These are phyloP conservation scores for Eucalyptus coolabah DNA, from an alignment of 345 rosid genomes.

Conservation along the genomic window DNA sequence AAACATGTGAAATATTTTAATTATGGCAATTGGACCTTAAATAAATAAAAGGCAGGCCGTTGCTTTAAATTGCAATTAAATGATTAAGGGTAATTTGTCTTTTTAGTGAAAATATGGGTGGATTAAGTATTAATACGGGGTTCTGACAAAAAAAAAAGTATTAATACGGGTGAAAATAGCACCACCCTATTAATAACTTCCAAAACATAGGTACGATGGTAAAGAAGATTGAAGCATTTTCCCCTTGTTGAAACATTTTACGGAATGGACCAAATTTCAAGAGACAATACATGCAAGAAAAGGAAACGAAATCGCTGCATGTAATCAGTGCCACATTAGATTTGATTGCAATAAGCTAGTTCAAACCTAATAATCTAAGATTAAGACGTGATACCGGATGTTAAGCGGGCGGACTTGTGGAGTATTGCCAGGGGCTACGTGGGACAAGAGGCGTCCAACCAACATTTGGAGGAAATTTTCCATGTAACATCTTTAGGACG, in stretches of 20 bases:
- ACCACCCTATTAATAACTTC: neutral
- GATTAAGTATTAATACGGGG: too few relatives aligned
- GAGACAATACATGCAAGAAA: neutral
- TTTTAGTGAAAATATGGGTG: too few relatives aligned
- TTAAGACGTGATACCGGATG: neutral
- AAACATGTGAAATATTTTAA: too few relatives aligned
- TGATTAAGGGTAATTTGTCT: too few relatives aligned
- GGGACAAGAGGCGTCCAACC: neutral
- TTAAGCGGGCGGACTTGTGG: neutral
- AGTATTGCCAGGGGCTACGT: neutral
- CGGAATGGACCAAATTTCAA: neutral
- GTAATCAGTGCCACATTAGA: neutral
- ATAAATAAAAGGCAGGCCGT: too few relatives aligned
- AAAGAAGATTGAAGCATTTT: neutral
- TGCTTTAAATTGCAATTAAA: too few relatives aligned
- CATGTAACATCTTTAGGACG: neutral
- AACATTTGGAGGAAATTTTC: neutral
- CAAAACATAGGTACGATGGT: neutral
- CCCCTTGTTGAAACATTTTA: neutral
- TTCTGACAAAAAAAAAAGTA: too few relatives aligned
- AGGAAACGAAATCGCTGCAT: neutral
- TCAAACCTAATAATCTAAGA: neutral
- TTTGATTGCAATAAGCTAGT: neutral
- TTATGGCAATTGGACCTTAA: too few relatives aligned
- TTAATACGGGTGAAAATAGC: too few relatives aligned